Evolutionary conservation across 768 basidiomycete genomes (phyloP).

Genomic region (Lentinula boryana): DNA sequence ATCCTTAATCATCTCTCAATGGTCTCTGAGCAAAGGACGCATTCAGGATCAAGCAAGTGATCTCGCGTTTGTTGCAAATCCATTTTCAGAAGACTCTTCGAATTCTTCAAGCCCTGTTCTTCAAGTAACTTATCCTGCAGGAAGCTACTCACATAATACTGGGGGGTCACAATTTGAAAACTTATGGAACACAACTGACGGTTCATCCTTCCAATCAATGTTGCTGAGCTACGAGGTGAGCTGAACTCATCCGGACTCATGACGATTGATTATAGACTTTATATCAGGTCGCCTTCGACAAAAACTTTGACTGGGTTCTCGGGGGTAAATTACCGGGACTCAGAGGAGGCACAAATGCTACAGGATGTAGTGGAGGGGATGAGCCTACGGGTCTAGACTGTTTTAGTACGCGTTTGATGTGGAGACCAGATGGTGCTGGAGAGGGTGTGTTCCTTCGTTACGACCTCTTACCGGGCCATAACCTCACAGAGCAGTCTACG

Average conservation of each 20-base stretch:
- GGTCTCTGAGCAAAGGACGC: slow-evolving; percentile 56
- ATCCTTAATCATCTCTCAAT: slow-evolving; percentile 44
- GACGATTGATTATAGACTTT: not conserved
- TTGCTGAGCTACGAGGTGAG: slow-evolving; percentile 33
- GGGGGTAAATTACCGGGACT: slow-evolving; percentile 76
- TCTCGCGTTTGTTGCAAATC: slow-evolving; percentile 60
- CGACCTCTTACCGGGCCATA: slow-evolving; percentile 1
- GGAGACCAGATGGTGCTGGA: slow-evolving; percentile 56
- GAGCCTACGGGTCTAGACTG: slow-evolving; percentile 60
- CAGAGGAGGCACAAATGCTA: slow-evolving; percentile 56
- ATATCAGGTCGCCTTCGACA: slow-evolving; percentile 71
- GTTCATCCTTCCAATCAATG: slow-evolving; percentile 58
- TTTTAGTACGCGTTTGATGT: slow-evolving; percentile 74
- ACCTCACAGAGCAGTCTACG: slow-evolving; percentile 50
- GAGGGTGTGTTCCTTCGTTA: slow-evolving; percentile 48
- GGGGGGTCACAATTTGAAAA: slow-evolving; percentile 67
- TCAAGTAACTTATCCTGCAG: slow-evolving; percentile 57
- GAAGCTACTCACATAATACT: slow-evolving; percentile 50
- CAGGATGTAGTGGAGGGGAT: slow-evolving; percentile 67
- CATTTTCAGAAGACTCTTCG: slow-evolving; percentile 45
- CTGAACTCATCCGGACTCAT: not conserved
- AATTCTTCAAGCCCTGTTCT: slow-evolving; percentile 31
- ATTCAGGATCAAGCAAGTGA: slow-evolving; percentile 54
- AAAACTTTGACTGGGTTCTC: slow-evolving; percentile 63
- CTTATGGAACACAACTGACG: slow-evolving; percentile 59